A percentile compares a stretch with the other conserved stretches of the same genome.
These are phyloP conservation scores for Aspergillus sp. DNA, from an alignment of 2,329 filamentous ascomycete genomes.

Conservation along the genomic window DNA sequence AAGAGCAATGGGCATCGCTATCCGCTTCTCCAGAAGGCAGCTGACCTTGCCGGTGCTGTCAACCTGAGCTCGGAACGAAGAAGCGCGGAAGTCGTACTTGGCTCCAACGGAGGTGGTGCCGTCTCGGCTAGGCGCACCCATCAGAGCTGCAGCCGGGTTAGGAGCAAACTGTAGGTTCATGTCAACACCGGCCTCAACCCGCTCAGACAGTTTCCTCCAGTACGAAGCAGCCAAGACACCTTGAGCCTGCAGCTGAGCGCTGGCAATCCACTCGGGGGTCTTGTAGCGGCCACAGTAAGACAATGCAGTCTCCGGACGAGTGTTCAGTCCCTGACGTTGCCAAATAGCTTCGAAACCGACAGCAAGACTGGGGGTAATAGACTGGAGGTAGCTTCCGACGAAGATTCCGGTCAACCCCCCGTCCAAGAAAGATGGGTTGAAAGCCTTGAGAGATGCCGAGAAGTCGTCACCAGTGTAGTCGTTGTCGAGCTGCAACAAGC, in stretches of 20 bases:
- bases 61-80: slow-evolving; percentile 89
- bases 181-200: slow-evolving; percentile 92
- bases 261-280: slow-evolving; percentile 84
- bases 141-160: slow-evolving; percentile 56
- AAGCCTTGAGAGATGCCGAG: slow-evolving; percentile 80
- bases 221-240: slow-evolving; percentile 84
- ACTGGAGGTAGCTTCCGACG: slow-evolving; percentile 92
- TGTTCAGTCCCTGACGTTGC: slow-evolving; percentile 75
- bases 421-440: slow-evolving; percentile 91
- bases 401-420: slow-evolving; percentile 90
- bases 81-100: slow-evolving; percentile 97
- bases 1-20: slow-evolving; percentile 84
- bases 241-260: slow-evolving; percentile 79
- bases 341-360: slow-evolving; percentile 88
- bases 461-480: slow-evolving; percentile 94
- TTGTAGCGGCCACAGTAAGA: slow-evolving; percentile 92
- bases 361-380: slow-evolving; percentile 75
- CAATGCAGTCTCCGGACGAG: slow-evolving; percentile 81
- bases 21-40: slow-evolving; percentile 88
- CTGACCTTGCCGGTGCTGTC: slow-evolving; percentile 92
- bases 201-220: slow-evolving; percentile 87
- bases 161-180: slow-evolving; percentile 77
- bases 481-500: slow-evolving; percentile 88
- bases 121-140: slow-evolving; percentile 74
- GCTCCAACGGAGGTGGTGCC: slow-evolving; percentile 84